Base-by-base conservation (phyloP, 371 early-diverging fungal genomes). In the Mortierella polycephala region DNA sequence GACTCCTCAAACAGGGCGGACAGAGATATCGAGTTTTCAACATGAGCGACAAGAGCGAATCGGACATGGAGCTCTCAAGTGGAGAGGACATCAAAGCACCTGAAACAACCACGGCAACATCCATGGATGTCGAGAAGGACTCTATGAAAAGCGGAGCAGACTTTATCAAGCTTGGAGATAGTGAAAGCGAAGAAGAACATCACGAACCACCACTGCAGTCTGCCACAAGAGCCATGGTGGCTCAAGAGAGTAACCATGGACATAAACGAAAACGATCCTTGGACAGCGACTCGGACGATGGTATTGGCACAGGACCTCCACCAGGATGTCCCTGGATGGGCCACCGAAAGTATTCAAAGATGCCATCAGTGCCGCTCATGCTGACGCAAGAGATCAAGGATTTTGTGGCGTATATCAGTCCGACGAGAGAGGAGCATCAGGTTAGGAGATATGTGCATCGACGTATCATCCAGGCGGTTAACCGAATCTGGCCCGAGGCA, bases 321-420 rank as follows among this genome's bases (percentile, higher is more conserved):
- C 61, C 67, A 7, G 65, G 57, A 12, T 70, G 71, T 40, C 81
- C 81, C 0, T 80, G 81, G 81, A 80, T 80, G 81, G 75, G 61
- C 2, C 66, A 60, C n/a, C 69, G 71, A 0, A 45, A 52, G 23
- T 75, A 75, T 51, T 55, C 67, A 8, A 56, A 53, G 7, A 47
- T 67, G 58, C 40, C 50, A 0, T 68, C 74, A 6, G 75, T 67
- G 2, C 69, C 79, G 0, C 13, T 55, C 13, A 69, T 77, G 69
- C 68, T 94, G 57, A 86, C 91, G 60, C 83, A 92, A 57, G 96
- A 96, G 68, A 85, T 94, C 21, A 64, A 80, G 16, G 91, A 89
- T 53, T 94, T 93, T 67, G 85, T 92, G 6, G 75, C 85, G 6
- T 98, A 91, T 71, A 81, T 98, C 16, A 82, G 86, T 44, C 98